Conservation (phyloP, 768 basidiomycete genomes). For the Dentipellis fragilis region DNA sequence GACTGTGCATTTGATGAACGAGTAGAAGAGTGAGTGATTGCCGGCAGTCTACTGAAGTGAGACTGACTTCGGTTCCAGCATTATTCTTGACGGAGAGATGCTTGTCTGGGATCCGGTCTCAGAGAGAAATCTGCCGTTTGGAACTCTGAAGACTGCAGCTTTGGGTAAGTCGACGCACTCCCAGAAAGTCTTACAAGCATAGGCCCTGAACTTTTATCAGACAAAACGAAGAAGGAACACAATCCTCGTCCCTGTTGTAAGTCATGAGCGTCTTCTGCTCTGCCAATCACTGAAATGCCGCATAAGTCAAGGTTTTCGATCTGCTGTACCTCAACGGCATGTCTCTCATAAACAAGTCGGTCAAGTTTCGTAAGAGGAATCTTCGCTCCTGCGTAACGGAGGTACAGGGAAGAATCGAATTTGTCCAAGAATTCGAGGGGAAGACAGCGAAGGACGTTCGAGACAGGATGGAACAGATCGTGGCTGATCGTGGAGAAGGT, state of each 20-base stretch:
- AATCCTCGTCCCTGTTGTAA: conserved; percentile 87
- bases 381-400: conserved; percentile 57
- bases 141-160: conserved; percentile 88
- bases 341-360: conserved; percentile 62
- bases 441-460: conserved; percentile 77
- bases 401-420: conserved; percentile 75
- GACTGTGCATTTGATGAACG: conserved; percentile 63
- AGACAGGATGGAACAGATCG: conserved; percentile 68
- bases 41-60: neutral
- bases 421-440: conserved; percentile 60
- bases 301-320: conserved; percentile 93
- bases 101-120: conserved; percentile 93
- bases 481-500: conserved; percentile 84
- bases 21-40: conserved; percentile 62
- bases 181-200: neutral
- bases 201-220: conserved; percentile 25
- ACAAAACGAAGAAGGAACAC: conserved; percentile 58
- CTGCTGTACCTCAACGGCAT: conserved; percentile 81
- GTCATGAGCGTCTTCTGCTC: conserved; percentile 19
- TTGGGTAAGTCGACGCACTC: conserved; percentile 37
- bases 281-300: neutral
- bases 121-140: conserved; percentile 84
- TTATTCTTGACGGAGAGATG: conserved; percentile 97
- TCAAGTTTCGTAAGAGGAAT: conserved; percentile 72
- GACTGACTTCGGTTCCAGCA: conserved; percentile 32